Conservation (phyloP, 2,329 filamentous ascomycete genomes). For the Claviceps quebecensis region DNA sequence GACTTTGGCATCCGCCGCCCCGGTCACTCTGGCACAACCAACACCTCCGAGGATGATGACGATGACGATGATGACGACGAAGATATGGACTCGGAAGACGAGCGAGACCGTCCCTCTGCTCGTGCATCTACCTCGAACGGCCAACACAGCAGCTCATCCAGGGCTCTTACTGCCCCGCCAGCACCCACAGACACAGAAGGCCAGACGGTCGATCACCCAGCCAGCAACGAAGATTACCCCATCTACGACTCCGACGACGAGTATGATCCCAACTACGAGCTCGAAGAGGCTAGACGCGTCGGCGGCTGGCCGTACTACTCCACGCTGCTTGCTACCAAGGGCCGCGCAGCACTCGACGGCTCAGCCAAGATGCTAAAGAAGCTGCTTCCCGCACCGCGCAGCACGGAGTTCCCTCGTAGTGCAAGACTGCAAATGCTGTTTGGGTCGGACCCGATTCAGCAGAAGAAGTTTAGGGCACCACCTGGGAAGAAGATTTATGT, state of each 20-base stretch:
- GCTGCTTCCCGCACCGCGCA: slow-evolving; percentile 41
- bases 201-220: slow-evolving; percentile 52
- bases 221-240: slow-evolving; percentile 57
- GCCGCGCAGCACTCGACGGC: slow-evolving; percentile 26
- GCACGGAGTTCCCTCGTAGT: slow-evolving; percentile 42
- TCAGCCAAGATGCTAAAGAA: slow-evolving; percentile 31
- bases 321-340: slow-evolving; percentile 38
- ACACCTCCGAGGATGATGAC: slow-evolving; percentile 42
- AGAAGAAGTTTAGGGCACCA: slow-evolving; percentile 54
- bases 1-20: slow-evolving; percentile 82
- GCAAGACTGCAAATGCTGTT: slow-evolving; percentile 39
- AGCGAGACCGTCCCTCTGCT: slow-evolving; percentile 22
- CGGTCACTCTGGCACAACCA: slow-evolving; percentile 59
- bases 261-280: slow-evolving; percentile 56
- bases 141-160: slow-evolving; percentile 24
- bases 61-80: slow-evolving; percentile 49
- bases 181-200: slow-evolving; percentile 57
- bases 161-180: slow-evolving; percentile 25
- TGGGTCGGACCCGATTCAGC: slow-evolving; percentile 39
- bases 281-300: slow-evolving; percentile 63
- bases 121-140: slow-evolving; percentile 13
- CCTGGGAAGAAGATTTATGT: slow-evolving; percentile 89
- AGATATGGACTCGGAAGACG: slow-evolving; percentile 54
- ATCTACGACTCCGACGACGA: slow-evolving; percentile 82
- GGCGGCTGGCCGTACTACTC: slow-evolving; percentile 66